A percentile compares a stretch with the other conserved stretches of the same genome.
Evolutionary conservation across 768 basidiomycete genomes (phyloP).

Genomic region (Psilocybe azurescens): DNA sequence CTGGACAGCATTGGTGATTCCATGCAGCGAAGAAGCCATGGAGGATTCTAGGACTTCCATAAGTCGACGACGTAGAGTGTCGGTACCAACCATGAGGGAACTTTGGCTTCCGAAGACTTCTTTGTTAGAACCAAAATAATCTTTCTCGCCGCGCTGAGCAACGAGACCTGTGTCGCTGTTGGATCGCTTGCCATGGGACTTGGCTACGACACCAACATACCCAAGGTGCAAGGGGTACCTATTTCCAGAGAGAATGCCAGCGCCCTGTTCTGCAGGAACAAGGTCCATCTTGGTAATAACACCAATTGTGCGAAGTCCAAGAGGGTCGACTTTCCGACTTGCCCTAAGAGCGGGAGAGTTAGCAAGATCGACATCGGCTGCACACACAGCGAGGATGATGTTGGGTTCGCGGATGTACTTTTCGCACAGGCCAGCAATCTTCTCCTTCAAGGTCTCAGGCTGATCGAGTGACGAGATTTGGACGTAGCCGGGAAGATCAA

Average conservation of each 20-base stretch:
- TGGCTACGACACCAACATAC: conserved; percentile 96
- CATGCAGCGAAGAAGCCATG: conserved; percentile 95
- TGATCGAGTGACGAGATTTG: conserved; percentile 96
- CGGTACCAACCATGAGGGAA: conserved; percentile 88
- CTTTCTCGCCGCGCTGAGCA: conserved; percentile 61
- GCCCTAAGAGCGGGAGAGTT: conserved; percentile 96
- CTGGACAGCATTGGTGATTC: conserved; percentile 96
- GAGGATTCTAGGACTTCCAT: conserved; percentile 98
- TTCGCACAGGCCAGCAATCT: conserved; percentile 88
- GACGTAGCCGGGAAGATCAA: conserved; percentile 97
- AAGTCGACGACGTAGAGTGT: conserved; percentile 84
- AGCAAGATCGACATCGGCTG: conserved; percentile 97
- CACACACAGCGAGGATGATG: conserved; percentile 97
- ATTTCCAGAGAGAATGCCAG: conserved; percentile 81
- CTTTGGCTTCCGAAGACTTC: conserved; percentile 66
- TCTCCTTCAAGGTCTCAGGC: conserved; percentile 92
- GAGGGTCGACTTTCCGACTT: conserved; percentile 91
- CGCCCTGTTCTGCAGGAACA: conserved; percentile 85
- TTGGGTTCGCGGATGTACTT: conserved; percentile 99
- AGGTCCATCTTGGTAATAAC: conserved; percentile 99
- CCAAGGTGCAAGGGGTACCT: conserved; percentile 97
- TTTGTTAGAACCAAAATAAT: conserved; percentile 68
- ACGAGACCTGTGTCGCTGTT: conserved; percentile 54
- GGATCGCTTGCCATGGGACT: conserved; percentile 64
- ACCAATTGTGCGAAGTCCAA: conserved; percentile 95